A percentile compares a stretch with the other conserved stretches of the same genome.
phyloP scores from a whole-genome alignment of 768 basidiomycete genomes.

The Pulveroboletus sp. region DNA sequence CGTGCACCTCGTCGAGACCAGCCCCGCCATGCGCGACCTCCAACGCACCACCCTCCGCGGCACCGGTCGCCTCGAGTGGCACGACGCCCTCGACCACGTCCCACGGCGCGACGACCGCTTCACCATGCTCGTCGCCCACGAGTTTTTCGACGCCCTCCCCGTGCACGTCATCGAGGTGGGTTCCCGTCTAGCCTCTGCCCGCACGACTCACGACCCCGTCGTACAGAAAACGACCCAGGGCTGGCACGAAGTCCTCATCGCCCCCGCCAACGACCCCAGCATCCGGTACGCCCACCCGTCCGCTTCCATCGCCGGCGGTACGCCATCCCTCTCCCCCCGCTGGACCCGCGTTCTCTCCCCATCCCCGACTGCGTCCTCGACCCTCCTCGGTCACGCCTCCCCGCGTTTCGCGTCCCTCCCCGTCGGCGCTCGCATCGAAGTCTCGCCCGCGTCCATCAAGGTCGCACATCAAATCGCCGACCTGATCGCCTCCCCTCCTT shows the following conservation, averaged over 20 bases:
- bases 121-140: constrained; percentile 90
- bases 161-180: constrained; percentile 87
- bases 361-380: constrained; percentile 48
- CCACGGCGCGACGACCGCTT: constrained; percentile 46
- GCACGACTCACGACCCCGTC: not conserved
- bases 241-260: constrained; percentile 84
- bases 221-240: constrained; percentile 68
- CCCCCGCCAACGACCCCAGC: constrained; percentile 40
- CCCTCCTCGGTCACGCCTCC: constrained; percentile 60
- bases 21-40: constrained; percentile 55
- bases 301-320: constrained; percentile 10
- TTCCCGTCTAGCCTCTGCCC: constrained; percentile 9
- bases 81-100: constrained; percentile 68
- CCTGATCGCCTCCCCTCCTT: constrained; percentile 45
- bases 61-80: constrained; percentile 55
- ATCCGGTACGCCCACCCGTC: constrained; percentile 23
- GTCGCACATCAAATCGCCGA: constrained; percentile 66
- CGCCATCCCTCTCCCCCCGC: constrained; percentile 25
- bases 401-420: constrained; percentile 67
- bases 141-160: constrained; percentile 96
- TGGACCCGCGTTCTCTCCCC: constrained; percentile 68
- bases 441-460: constrained; percentile 67
- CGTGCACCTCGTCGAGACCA: constrained; percentile 83
- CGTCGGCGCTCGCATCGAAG: constrained; percentile 71
- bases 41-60: constrained; percentile 52